Evolutionary conservation across 1,284 basidiomycete species (phyloP).

Genomic region (Moesziomyces parantarcticus): DNA sequence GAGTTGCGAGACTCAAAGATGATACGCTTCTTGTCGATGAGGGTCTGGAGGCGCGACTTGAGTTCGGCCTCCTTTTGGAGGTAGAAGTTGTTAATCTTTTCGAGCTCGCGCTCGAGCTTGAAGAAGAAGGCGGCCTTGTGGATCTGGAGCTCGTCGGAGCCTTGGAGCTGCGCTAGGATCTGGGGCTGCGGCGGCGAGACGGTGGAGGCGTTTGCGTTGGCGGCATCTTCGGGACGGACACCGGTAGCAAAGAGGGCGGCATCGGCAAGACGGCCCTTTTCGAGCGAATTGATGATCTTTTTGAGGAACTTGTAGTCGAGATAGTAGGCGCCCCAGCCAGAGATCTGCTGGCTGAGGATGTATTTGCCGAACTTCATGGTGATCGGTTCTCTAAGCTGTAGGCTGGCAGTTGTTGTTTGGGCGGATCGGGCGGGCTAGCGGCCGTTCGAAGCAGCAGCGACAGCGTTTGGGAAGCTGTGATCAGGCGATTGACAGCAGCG

Average conservation of each 20-base stretch:
- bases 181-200: conserved; percentile 43
- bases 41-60: conserved; percentile 84
- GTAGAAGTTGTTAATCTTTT: conserved; percentile 99
- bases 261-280: conserved; percentile 87
- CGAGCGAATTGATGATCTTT: conserved; percentile 98
- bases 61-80: conserved; percentile 97
- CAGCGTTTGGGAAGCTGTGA: too few species aligned
- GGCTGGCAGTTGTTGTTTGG: not conserved
- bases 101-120: conserved; percentile 95
- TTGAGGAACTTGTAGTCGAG: conserved; percentile 98
- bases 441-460: too few species aligned
- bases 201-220: conserved; percentile 16
- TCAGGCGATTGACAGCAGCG: too few species aligned
- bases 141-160: conserved; percentile 70
- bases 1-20: conserved; percentile 47
- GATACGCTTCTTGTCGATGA: conserved; percentile 90
- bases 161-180: conserved; percentile 52
- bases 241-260: conserved; percentile 86
- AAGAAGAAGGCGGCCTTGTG: conserved; percentile 99
- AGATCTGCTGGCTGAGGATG: conserved; percentile 94
- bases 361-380: conserved; percentile 91
- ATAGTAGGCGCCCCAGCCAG: conserved; percentile 96
- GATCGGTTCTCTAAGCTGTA: not conserved
- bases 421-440: too few species aligned
- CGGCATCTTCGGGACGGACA: conserved; percentile 73